These are phyloP conservation scores for Apiospora marii DNA, from an alignment of 2,329 filamentous ascomycete species.

Conservation along the genomic window DNA sequence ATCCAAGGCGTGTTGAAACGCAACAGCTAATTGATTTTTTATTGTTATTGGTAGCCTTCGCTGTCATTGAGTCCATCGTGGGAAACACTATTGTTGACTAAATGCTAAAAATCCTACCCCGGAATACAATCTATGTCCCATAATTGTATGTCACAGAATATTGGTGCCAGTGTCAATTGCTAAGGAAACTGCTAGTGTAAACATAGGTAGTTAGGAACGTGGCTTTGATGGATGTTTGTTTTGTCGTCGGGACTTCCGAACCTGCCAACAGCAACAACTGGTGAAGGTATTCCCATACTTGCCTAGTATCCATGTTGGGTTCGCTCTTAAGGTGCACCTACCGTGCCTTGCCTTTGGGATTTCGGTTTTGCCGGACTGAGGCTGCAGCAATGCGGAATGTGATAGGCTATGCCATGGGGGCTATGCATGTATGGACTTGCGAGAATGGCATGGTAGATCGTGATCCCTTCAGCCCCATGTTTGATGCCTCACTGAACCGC, in stretches of 20 bases:
- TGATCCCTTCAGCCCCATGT: constrained; percentile 10
- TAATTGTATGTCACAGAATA: not conserved
- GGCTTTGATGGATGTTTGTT: not conserved
- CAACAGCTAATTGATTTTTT: constrained; percentile 28
- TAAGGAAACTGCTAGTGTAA: not conserved
- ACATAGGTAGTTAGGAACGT: not conserved
- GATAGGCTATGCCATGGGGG: not conserved
- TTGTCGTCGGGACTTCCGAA: not conserved
- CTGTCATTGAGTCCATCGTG: not conserved
- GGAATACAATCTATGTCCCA: no score
- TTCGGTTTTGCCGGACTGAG: not conserved
- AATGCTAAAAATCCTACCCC: no score
- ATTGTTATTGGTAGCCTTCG: not conserved
- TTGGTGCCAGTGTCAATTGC: not conserved
- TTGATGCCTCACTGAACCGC: constrained; percentile 11
- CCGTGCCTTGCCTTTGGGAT: not conserved
- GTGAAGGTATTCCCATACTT: not conserved
- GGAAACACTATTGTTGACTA: no score
- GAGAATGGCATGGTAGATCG: not conserved
- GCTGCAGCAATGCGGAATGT: not conserved
- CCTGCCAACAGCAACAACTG: no score
- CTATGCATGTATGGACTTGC: not conserved
- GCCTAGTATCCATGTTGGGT: not conserved
- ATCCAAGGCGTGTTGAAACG: constrained; percentile 16
- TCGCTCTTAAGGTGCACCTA: not conserved